phyloP scores from a whole-genome alignment of 2,329 filamentous ascomycete species.

The Spiromastix sp. region DNA sequence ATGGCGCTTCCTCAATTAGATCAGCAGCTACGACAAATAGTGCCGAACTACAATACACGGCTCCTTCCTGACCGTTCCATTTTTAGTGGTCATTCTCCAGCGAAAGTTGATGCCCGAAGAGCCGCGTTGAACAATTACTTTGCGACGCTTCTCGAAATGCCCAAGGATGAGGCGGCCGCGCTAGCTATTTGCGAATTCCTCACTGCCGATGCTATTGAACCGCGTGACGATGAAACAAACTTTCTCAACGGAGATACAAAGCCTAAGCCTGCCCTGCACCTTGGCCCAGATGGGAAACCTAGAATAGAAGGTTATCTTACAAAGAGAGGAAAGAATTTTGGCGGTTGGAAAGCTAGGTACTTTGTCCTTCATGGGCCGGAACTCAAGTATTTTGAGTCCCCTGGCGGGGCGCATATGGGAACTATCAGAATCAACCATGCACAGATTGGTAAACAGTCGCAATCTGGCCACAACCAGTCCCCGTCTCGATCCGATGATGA shows the following conservation, averaged over 20 bases:
- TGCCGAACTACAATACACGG: conserved; percentile 59
- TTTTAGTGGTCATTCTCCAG: conserved; percentile 86
- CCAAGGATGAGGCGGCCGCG: conserved; percentile 66
- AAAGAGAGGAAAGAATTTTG: conserved; percentile 96
- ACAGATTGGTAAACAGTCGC: conserved; percentile 87
- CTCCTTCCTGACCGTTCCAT: conserved; percentile 68
- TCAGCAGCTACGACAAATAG: conserved; percentile 61
- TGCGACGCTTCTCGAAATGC: conserved; percentile 72
- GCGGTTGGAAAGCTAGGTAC: conserved; percentile 86
- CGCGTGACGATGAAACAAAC: conserved; percentile 42
- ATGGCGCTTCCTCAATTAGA: conserved; percentile 72
- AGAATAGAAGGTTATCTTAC: conserved; percentile 85
- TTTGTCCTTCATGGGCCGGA: conserved; percentile 60
- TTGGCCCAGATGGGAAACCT: conserved; percentile 54
- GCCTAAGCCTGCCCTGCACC: conserved; percentile 23
- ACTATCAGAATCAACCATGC: conserved; percentile 86
- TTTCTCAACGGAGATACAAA: conserved; percentile 32
- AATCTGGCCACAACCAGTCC: conserved; percentile 47
- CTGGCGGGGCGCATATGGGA: conserved; percentile 80
- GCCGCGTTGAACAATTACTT: conserved; percentile 75
- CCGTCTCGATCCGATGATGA: conserved; percentile 57
- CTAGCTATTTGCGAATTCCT: conserved; percentile 80
- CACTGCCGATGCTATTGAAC: conserved; percentile 53
- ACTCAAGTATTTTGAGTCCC: conserved; percentile 84
- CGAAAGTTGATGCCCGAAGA: conserved; percentile 81